Evolutionary conservation across 768 basidiomycete species (phyloP), one percentile per base, ranked within the genome.

Genomic region (Panus rudis): DNA sequence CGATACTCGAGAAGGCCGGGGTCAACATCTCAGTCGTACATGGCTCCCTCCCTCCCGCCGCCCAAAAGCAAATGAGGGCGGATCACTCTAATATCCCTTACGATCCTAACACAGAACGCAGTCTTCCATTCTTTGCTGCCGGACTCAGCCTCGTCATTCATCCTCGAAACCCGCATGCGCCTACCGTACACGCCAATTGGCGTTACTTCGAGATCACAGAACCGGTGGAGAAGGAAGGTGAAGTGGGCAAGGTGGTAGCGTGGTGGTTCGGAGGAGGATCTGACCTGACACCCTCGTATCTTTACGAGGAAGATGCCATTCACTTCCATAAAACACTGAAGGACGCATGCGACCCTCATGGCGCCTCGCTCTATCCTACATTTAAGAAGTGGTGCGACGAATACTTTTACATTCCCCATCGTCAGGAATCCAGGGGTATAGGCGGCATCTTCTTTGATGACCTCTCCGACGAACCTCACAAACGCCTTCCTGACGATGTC

Each of bases 241-340:
- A 60, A 38, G 52, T 51, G 22, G 72, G 75, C 6, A 73, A 76
- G 51, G 64, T 88, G 16, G 65, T 92, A 31, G 82, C 92, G 21
- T 97, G 93, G 92, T 99, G 94, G 96, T 99, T 98, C 58, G 94
- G 96, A 16, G 96, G 96, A 25, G 94, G 94, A 6, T 82, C 80
- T 6, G 94, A 99, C 61, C 74, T 98, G 24, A 99, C 96, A 0
- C 94, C 94, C 1, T 83, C 84, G 3, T 97, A 97, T 63, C 76
- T 98, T 14, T 90, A 81, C 66, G 79, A 81, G 44, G 85, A 86
- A 44, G 96, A 98, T 59, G 90, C 79, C 10, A 57, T 62, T 17
- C 90, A 92, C 59, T 99, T 98, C 67, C 96, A 99, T 67, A 49
- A 57, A 14, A 82, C 81, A 2, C 63, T 93, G 51, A 84, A 88